These are phyloP conservation scores for Acephala macrosclerotiorum DNA, from an alignment of 2,329 filamentous ascomycete species.

Conservation along the genomic window DNA sequence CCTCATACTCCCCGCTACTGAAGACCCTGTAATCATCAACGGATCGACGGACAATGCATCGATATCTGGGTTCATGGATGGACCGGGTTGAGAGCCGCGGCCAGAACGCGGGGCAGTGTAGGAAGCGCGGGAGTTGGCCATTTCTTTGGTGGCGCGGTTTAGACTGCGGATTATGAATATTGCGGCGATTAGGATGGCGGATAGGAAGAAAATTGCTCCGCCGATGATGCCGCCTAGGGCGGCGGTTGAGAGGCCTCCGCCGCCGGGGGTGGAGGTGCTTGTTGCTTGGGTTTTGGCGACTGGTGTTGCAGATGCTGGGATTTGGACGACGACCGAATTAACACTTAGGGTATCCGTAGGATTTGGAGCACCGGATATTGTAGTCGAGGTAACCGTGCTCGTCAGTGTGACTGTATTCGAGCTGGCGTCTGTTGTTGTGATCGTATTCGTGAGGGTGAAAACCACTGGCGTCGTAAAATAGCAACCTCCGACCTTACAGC, in stretches of 20 bases:
- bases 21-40: constrained; percentile 38
- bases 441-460: constrained; percentile 50
- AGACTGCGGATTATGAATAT: constrained; percentile 59
- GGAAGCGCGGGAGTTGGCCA: constrained; percentile 30
- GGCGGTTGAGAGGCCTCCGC: constrained; percentile 36
- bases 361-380: constrained; percentile 47
- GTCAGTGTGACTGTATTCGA: constrained; percentile 49
- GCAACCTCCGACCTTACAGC: constrained; percentile 55
- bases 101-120: constrained; percentile 28
- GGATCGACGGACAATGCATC: constrained; percentile 41
- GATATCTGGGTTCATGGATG: constrained; percentile 25
- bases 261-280: constrained; percentile 46
- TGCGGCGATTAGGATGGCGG: constrained; percentile 55
- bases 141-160: constrained; percentile 47
- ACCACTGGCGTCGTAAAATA: constrained; percentile 57
- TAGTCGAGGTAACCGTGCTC: constrained; percentile 47
- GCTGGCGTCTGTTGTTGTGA: constrained; percentile 55
- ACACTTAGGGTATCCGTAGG: constrained; percentile 28
- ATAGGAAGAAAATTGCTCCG: constrained; percentile 56
- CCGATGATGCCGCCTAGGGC: constrained; percentile 62
- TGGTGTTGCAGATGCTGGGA: constrained; percentile 29
- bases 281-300: constrained; percentile 39
- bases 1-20: constrained; percentile 29
- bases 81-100: constrained; percentile 7
- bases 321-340: constrained; percentile 31